Evolutionary conservation across 768 basidiomycete species (phyloP).

Genomic region (Podaxis sp.): DNA sequence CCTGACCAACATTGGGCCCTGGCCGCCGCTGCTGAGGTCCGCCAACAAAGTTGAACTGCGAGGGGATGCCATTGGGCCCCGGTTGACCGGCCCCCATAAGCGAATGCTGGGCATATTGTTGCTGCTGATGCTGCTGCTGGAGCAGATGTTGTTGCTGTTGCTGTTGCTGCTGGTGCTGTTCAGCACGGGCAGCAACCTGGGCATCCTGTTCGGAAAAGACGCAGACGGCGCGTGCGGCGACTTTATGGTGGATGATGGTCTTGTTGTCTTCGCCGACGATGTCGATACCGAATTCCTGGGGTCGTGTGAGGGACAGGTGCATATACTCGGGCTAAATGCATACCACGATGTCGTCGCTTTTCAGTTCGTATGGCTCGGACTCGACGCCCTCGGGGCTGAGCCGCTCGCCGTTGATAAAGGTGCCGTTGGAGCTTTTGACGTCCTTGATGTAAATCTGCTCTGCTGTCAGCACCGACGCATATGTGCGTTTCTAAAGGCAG

Average conservation of each 20-base stretch:
- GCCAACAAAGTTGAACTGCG: slow-evolving; percentile 25
- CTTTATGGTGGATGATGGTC: slow-evolving; percentile 97
- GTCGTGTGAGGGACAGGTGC: slow-evolving; percentile 16
- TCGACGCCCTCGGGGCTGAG: slow-evolving; percentile 88
- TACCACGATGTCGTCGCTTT: slow-evolving; percentile 95
- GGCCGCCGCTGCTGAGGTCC: slow-evolving; percentile 51
- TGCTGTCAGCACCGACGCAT: slow-evolving; percentile 14
- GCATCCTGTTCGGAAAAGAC: slow-evolving; percentile 87
- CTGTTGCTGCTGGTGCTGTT: slow-evolving; percentile 62
- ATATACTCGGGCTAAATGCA: slow-evolving; percentile 27
- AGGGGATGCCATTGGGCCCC: slow-evolving; percentile 11
- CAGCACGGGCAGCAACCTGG: slow-evolving; percentile 66
- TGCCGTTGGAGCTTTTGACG: slow-evolving; percentile 97
- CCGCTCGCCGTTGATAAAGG: slow-evolving; percentile 95
- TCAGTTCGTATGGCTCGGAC: slow-evolving; percentile 90
- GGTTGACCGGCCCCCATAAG: slow-evolving; percentile 18
- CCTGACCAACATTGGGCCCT: slow-evolving; percentile 18
- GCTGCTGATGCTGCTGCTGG: slow-evolving; percentile 22
- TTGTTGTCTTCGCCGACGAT: slow-evolving; percentile 98
- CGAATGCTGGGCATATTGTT: slow-evolving; percentile 11
- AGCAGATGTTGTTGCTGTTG: slow-evolving; percentile 37
- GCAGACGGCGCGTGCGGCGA: slow-evolving; percentile 91
- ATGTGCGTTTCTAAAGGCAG: slow-evolving; percentile 10
- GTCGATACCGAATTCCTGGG: slow-evolving; percentile 97
- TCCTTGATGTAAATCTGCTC: slow-evolving; percentile 96